phyloP scores from a whole-genome alignment of 1,139 yeast species.

The Yamadazyma oceani region DNA sequence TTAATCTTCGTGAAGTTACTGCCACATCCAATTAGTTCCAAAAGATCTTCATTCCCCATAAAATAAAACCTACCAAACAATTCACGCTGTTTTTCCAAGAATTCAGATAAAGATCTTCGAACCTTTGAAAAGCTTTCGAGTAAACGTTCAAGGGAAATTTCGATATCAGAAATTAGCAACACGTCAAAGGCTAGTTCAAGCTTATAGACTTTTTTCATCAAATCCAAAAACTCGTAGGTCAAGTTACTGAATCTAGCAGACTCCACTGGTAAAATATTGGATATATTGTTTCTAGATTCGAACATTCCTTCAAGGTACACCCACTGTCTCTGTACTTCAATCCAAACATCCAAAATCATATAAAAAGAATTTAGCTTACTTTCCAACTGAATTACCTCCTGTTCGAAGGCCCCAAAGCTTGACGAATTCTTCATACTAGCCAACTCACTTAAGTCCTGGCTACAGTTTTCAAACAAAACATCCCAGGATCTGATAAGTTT shows the following conservation, averaged over 20 bases:
- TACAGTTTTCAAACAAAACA: constrained; percentile 54
- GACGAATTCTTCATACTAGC: constrained; percentile 74
- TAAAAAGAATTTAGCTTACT: constrained; percentile 52
- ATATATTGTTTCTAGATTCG: constrained; percentile 56
- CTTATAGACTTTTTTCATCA: constrained; percentile 53
- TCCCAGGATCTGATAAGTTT: constrained; percentile 73
- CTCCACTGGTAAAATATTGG: constrained; percentile 67
- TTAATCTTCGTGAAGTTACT: constrained; percentile 50
- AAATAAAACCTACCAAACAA: constrained; percentile 82
- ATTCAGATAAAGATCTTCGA: constrained; percentile 70
- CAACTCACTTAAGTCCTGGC: constrained; percentile 62
- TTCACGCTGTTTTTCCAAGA: constrained; percentile 77
- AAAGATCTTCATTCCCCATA: constrained; percentile 85
- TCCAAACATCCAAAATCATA: constrained; percentile 65
- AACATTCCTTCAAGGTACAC: constrained; percentile 82
- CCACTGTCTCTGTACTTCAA: constrained; percentile 90
- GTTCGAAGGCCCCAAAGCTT: constrained; percentile 61
- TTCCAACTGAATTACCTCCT: constrained; percentile 57
- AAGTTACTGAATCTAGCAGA: constrained; percentile 64
- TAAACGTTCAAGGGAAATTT: constrained; percentile 47
- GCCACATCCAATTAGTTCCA: constrained; percentile 77
- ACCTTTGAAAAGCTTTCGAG: constrained; percentile 58
- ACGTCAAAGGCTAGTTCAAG: constrained; percentile 59
- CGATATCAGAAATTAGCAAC: constrained; percentile 52
- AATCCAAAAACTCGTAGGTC: constrained; percentile 57